A percentile compares a stretch with the other conserved stretches of the same genome.
Conservation (phyloP, 2,329 filamentous ascomycete genomes). For the Exophiala sideris region DNA sequence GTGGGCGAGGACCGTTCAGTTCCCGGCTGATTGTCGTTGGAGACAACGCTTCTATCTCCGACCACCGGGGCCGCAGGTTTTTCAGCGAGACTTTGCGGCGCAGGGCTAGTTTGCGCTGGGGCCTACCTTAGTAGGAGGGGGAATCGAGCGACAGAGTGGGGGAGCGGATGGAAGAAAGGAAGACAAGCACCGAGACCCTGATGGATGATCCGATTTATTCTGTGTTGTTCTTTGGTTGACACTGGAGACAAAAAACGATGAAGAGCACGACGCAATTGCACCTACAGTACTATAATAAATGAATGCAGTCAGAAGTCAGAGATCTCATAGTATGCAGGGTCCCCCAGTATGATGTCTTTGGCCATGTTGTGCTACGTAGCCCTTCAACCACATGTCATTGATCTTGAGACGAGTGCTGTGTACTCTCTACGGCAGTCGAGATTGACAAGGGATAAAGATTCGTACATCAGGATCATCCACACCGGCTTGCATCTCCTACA, state of each 20-base stretch:
- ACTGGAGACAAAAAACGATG: no score
- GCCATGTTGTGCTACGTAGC: neutral
- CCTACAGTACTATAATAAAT: no score
- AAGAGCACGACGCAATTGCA: no score
- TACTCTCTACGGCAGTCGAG: no score
- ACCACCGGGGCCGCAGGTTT: neutral
- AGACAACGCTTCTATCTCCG: neutral
- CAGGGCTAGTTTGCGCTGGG: neutral
- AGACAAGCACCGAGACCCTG: neutral
- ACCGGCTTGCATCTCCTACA: neutral
- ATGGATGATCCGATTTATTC: neutral
- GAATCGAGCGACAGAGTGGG: neutral
- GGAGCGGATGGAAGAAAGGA: neutral
- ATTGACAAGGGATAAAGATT: no score
- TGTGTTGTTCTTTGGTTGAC: neutral
- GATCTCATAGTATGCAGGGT: neutral
- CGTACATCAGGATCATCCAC: no score
- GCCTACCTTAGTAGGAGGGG: neutral
- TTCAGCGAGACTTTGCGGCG: neutral
- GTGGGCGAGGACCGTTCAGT: neutral
- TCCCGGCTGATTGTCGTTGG: constrained; percentile 1
- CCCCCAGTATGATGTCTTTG: neutral
- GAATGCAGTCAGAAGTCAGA: no score
- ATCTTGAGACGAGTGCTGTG: neutral
- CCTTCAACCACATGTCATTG: neutral